Evolutionary conservation across 345 rosid genomes (phyloP), one percentile per base, ranked within the genome.

Genomic region (Rhodamnia argentea): DNA sequence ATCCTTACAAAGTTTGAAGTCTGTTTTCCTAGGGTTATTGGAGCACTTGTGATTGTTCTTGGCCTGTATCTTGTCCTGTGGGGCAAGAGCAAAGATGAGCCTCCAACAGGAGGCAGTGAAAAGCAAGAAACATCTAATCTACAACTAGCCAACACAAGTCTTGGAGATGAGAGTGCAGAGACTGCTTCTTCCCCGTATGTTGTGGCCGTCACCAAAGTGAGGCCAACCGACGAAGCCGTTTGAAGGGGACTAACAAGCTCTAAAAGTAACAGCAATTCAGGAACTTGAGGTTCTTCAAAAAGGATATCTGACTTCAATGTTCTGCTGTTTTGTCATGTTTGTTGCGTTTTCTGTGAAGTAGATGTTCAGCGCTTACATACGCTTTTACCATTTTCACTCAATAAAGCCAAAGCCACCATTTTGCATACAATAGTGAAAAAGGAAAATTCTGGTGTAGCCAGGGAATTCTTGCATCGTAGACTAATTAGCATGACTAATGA

Each of bases 21-120:
- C 3, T 37, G 22, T 12, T 23, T 74, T 62, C 82, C 76, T 76
- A 94, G 98, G 95, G 88, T 92, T 12, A 75, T 93, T 78, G 98
- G 98, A 85, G 95, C 96, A 76, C 4, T 88, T 9, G 93, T 92
- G 64, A 94, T 96, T 86, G 93, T 94, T 7, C 70, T 88, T 27
- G 99, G 99, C 15, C 89, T 96, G 20, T 95, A 96, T 47, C 83
- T 93, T 18, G 95, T 95, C 54, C 88, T 96, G 47, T 96, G 98
- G 99, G 98, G 98, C 10, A 94, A 94, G 83, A 91, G 94, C 88
- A 93, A 92, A 86, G 98, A 96, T 89, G 87, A 89, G 83, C 57
- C 57, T 84, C 58, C 83, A 29, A 60, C 59, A 64, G 58, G 90
- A 27, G 32, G 54, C 52, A 76, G 29, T n/a, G 84, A 86, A 14